Conservation (phyloP, 148 eudicot species). For the Beta vulgaris region DNA sequence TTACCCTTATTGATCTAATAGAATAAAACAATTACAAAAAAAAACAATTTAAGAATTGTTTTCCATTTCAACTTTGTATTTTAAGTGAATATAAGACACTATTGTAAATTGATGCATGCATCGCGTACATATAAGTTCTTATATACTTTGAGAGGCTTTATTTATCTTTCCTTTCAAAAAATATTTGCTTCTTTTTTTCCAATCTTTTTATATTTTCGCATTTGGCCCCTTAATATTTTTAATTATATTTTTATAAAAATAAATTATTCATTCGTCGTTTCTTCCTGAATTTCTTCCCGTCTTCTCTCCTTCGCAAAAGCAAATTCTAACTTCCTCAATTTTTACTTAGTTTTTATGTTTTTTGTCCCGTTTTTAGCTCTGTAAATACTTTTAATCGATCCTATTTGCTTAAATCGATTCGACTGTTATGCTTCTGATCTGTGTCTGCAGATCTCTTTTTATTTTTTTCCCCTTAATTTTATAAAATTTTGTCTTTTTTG, state of each 20-base stretch:
- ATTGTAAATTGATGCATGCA: too few species aligned
- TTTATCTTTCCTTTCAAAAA: too few species aligned
- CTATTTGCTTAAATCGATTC: constrained; percentile 3
- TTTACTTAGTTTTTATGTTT: not conserved
- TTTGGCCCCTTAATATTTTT: constrained; percentile 5
- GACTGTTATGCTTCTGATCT: constrained; percentile 13
- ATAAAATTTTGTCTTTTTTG: constrained; percentile 8
- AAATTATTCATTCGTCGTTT: constrained; percentile 1
- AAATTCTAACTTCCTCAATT: constrained; percentile 7
- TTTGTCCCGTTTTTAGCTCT: not conserved
- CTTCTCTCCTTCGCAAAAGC: constrained; percentile 2
- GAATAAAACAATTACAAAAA: too few species aligned
- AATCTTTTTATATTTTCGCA: not conserved
- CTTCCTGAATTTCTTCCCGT: not conserved
- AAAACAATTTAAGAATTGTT: too few species aligned
- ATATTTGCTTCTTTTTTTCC: not conserved
- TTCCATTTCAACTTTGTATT: too few species aligned
- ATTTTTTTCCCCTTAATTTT: not conserved
- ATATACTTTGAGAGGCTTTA: too few species aligned
- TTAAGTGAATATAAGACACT: too few species aligned
- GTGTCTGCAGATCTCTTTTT: not conserved
- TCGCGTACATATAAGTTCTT: too few species aligned
- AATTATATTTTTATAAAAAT: not conserved
- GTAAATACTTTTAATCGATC: constrained; percentile 17
- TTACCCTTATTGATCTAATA: too few species aligned